Percentiles rank a stretch among this genome's conserved stretches.
phyloP scores from a whole-genome alignment of 2,329 filamentous ascomycete species.

The Celoporthe dispersa region DNA sequence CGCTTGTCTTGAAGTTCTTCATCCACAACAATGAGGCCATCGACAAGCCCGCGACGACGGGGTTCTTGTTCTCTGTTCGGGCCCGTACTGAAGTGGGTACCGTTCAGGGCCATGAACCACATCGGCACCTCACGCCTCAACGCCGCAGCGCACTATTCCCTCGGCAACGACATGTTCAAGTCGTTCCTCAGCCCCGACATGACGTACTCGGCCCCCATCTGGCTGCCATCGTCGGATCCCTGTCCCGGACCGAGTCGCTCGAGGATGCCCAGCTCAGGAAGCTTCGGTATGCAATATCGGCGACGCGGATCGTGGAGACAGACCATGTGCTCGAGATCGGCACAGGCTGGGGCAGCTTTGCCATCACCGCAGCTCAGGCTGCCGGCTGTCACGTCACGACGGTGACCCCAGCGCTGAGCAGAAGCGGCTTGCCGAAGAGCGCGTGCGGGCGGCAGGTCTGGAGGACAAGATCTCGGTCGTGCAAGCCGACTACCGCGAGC shows the following conservation, averaged over 20 bases:
- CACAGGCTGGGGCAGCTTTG: slow-evolving; percentile 29
- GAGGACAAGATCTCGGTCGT: slow-evolving; percentile 19
- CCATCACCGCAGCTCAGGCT: slow-evolving; percentile 23
- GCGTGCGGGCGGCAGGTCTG: slow-evolving; percentile 17
- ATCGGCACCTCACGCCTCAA: slow-evolving; percentile 19
- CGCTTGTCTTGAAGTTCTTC: slow-evolving; percentile 26
- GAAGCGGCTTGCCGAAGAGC: slow-evolving; percentile 26
- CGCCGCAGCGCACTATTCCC: slow-evolving; percentile 23
- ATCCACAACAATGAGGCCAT: slow-evolving; percentile 21
- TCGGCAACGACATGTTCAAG: slow-evolving; percentile 28
- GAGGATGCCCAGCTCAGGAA: slow-evolving; percentile 29
- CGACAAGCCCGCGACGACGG: slow-evolving; percentile 11
- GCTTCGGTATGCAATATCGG: slow-evolving; percentile 23
- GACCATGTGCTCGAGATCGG: slow-evolving; percentile 30
- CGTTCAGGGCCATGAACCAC: slow-evolving; percentile 13
- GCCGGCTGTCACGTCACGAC: slow-evolving; percentile 29
- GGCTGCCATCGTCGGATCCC: slow-evolving; percentile 24
- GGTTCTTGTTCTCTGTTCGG: slow-evolving; percentile 16
- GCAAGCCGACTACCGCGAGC: slow-evolving; percentile 27
- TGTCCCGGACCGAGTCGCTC: slow-evolving; percentile 20
- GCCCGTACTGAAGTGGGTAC: background rate
- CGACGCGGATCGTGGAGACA: slow-evolving; percentile 12
- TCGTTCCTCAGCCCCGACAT: slow-evolving; percentile 29
- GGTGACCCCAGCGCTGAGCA: slow-evolving; percentile 26
- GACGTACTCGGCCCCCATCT: slow-evolving; percentile 29